phyloP scores from a whole-genome alignment of 31 red algal species.

The Asparagopsis taxiformis region DNA sequence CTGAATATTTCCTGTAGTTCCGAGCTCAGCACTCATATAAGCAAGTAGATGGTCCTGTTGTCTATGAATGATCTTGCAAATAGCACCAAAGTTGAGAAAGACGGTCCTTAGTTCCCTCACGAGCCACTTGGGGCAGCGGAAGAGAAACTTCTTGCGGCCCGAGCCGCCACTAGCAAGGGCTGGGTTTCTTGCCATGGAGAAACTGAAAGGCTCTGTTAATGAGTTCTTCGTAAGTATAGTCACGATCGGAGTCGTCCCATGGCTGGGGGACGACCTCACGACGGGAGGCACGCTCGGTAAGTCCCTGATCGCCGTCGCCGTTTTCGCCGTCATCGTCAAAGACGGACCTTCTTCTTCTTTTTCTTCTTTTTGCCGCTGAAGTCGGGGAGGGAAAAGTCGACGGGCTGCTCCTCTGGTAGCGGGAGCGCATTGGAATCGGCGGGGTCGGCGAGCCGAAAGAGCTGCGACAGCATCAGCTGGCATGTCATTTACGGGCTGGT shows the following conservation, averaged over 20 bases:
- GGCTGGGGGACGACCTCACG: slow-evolving; percentile 55
- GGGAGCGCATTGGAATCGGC: slow-evolving; percentile 6
- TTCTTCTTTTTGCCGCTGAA: slow-evolving; percentile 84
- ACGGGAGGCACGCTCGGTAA: not conserved
- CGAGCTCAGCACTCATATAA: slow-evolving; percentile 91
- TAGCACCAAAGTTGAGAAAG: slow-evolving; percentile 94
- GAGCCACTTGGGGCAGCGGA: slow-evolving; percentile 80
- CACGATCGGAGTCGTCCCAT: slow-evolving; percentile 83
- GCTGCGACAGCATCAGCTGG: slow-evolving; percentile 11
- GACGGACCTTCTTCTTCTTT: slow-evolving; percentile 79
- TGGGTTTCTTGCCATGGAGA: slow-evolving; percentile 87
- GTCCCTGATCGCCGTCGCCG: slow-evolving; percentile 7
- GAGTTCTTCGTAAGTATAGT: slow-evolving; percentile 92
- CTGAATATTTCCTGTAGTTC: slow-evolving; percentile 92
- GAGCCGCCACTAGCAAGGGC: slow-evolving; percentile 39
- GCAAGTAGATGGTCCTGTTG: slow-evolving; percentile 94
- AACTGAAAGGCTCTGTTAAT: slow-evolving; percentile 82
- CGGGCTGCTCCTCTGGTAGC: slow-evolving; percentile 8
- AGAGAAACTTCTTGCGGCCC: slow-evolving; percentile 62
- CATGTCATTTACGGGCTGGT: slow-evolving; percentile 4
- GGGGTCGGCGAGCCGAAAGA: slow-evolving; percentile 18
- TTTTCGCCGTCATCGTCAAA: slow-evolving; percentile 52
- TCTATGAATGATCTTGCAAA: slow-evolving; percentile 88
- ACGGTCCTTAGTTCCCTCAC: slow-evolving; percentile 93
- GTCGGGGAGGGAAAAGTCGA: slow-evolving; percentile 59